Base-by-base conservation (phyloP, 2,329 filamentous ascomycete genomes). In the Pseudopyricularia cyperi region DNA sequence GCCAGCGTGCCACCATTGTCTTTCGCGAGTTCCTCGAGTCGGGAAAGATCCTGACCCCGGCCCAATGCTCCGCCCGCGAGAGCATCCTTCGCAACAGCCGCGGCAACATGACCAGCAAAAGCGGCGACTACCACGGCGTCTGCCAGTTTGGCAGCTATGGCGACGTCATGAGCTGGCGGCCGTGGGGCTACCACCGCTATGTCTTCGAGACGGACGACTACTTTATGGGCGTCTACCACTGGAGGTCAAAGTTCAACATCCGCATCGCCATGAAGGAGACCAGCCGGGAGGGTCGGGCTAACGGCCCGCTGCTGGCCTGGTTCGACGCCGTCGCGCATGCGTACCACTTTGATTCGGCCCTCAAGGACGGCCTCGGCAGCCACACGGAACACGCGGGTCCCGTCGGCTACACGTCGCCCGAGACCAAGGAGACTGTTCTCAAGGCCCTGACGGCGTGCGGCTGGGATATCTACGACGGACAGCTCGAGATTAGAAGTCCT, bases 1-100 rank as follows among this genome's bases (percentile, higher is more conserved):
- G 88, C 22, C 90, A 97, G 66, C 79, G 93, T 34, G 87, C 89
- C 2, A 87, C 84, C 48, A 80, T 96, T 19, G 72, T 95, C 1
- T 83, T 90, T 59, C 75, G 79, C 39, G 71, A 74, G 55, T 77
- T 77, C 51, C 63, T 84, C 58, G 72, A 64, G 51, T 68, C 56
- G 15, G 71, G 71, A 24, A 66, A 61, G 11, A 67, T 87, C 2
- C 72, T 87, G 3, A 74, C 74, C 0, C 89, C 89, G 0, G 67
- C 71, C 7, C 71, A 89, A 57, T 82, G 89, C 1, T 76, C 87
- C 0, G 60, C 76, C 48, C 68, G 71, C 48, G 85, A 89, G 63
- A 78, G 74, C 17, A 79, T 89, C 22, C 66, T 96, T n/a, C 69
- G 76, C 48, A 75, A 74, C 67, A 65, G 63, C 52, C 59, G 62